phyloP scores from a whole-genome alignment of 805 yeast species.

The Tetrapisispora fleetii region DNA sequence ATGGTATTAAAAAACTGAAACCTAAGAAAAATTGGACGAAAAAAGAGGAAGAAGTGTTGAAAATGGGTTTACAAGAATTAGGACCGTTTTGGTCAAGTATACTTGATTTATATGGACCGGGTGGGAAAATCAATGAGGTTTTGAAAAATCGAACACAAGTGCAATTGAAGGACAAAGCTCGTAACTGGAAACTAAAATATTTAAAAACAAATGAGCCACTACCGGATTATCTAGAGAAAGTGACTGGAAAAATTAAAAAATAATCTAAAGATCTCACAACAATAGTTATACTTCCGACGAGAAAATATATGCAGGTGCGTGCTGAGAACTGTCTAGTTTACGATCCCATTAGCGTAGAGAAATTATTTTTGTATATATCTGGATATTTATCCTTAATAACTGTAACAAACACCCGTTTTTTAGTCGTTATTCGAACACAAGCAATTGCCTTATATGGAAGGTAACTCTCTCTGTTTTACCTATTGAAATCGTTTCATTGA shows the following conservation, averaged over 20 bases:
- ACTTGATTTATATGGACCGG: slow-evolving; percentile 84
- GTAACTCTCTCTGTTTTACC: no score
- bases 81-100: slow-evolving; percentile 96
- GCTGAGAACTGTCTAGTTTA: no score
- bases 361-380: no score
- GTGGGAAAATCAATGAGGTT: slow-evolving; percentile 76
- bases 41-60: slow-evolving; percentile 78
- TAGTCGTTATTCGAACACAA: no score
- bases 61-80: slow-evolving; percentile 63
- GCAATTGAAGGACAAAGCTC: slow-evolving; percentile 90
- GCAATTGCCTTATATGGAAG: no score
- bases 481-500: no score
- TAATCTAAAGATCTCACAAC: neutral
- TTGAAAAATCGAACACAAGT: slow-evolving; percentile 83
- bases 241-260: slow-evolving; percentile 70
- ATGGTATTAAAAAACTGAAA: slow-evolving; percentile 20
- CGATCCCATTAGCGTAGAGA: no score
- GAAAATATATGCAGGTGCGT: no score
- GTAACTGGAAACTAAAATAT: slow-evolving; percentile 88
- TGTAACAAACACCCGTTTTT: no score
- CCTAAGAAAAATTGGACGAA: slow-evolving; percentile 54
- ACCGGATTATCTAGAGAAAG: slow-evolving; percentile 71
- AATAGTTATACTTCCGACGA: neutral
- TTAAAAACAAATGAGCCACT: slow-evolving; percentile 64
- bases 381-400: no score